Evolutionary conservation across 345 rosid genomes (phyloP), one percentile per base, ranked within the genome.

Genomic region (Sisymbrium irio): DNA sequence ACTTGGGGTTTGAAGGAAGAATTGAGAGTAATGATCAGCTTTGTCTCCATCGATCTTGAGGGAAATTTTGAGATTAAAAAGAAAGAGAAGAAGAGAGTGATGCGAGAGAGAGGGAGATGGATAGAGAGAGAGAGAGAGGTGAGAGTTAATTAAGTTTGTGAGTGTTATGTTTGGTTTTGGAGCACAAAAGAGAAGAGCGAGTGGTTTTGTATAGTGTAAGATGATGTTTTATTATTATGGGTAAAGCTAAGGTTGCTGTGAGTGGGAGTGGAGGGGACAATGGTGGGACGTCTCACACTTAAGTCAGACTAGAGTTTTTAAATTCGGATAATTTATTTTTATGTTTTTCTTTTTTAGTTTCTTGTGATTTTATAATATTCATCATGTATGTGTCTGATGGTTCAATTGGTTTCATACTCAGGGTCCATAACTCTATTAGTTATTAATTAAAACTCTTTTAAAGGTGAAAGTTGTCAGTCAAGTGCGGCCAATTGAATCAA

Each of bases 201-300:
- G 64, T 35, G 37, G 9, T 33, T 39, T 39, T 67, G 76, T 57
- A 28, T 55, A 54, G 67, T 77, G 71, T 62, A 54, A 71, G 76
- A 65, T 69, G 79, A 80, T 76, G 87, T 81, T 80, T 76, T 69
- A 76, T 83, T 83, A 82, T 83, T 81, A 82, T 83, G 84, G 84
- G 78, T 83, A 86, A 88, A 83, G 86, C 80, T 73, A 81, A 80
- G 88, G 51, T 74, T 82, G 78, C 74, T 66, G 67, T 39, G 80
- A 73, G 81, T 69, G 83, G 46, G 64, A 71, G 77, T 71, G 78
- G 82, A 68, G 80, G 84, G 81, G 85, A 80, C 83, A 74, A 59
- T 79, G 88, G 81, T 80, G 87, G 83, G 79, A 80, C 76, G 81
- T 77, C 82, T 86, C 85, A 83, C 83, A 78, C 76, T 76, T 65